These are phyloP conservation scores for Cryptosporidium baileyi DNA, from an alignment of 169 alveolate genomes.

Conservation along the genomic window DNA sequence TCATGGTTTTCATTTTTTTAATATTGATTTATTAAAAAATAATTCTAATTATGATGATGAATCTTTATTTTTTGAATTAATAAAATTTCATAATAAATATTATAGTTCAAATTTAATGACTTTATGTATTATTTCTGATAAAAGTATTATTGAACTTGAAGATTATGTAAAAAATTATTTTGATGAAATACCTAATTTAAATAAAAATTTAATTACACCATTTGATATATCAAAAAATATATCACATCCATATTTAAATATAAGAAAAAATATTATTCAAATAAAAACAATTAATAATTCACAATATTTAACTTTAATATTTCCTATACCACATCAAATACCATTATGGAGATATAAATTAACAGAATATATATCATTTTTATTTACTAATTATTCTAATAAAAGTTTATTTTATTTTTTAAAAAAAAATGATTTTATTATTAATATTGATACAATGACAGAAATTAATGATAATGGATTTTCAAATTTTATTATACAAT, in stretches of 20 bases:
- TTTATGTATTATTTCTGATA: conserved; percentile 24
- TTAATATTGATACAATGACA: not conserved
- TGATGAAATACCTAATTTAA: conserved; percentile 28
- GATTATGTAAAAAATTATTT: conserved; percentile 19
- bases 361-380: conserved; percentile 38
- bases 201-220: not conserved
- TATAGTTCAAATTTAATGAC: conserved; percentile 54
- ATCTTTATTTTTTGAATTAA: conserved; percentile 8
- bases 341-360: conserved; percentile 39
- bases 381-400: conserved; percentile 26
- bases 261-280: conserved; percentile 7
- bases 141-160: conserved; percentile 25
- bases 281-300: not conserved
- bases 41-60: not conserved
- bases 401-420: not conserved
- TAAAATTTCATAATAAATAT: conserved; percentile 5
- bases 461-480: conserved; percentile 41
- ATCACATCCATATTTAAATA: conserved; percentile 14
- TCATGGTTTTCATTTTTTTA: conserved; percentile 4
- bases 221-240: conserved; percentile 3
- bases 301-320: not conserved
- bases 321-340: conserved; percentile 41
- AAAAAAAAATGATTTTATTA: not conserved
- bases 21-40: not conserved
- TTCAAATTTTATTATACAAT: conserved; percentile 14